These are phyloP conservation scores for Fistulinella cinereoalba DNA, from an alignment of 1,284 basidiomycete genomes.

Conservation along the genomic window DNA sequence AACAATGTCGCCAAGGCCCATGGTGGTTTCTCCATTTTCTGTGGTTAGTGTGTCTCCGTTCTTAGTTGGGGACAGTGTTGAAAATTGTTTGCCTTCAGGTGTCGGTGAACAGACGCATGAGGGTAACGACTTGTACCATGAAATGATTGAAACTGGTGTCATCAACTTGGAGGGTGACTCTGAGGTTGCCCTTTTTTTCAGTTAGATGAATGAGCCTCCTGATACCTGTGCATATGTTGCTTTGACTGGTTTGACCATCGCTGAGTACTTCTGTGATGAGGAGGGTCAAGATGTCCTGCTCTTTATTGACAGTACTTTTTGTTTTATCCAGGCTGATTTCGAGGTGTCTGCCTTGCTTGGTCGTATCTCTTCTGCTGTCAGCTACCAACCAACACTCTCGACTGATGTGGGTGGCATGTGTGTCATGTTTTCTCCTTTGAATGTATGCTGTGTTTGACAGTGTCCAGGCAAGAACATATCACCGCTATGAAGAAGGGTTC, in stretches of 20 bases:
- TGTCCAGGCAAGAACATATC: conserved; percentile 88
- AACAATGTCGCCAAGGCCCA: conserved; percentile 99
- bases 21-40: conserved; percentile 99
- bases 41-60: conserved; percentile 62
- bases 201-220: conserved; percentile 99
- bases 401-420: conserved; percentile 99
- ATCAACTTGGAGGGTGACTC: conserved; percentile 99
- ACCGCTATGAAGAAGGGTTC: conserved; percentile 99
- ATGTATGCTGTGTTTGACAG: conserved; percentile 13
- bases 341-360: conserved; percentile 99
- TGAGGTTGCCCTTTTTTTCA: conserved; percentile 99
- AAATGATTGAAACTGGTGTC: conserved; percentile 99
- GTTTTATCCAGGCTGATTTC: conserved; percentile 99
- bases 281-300: conserved; percentile 99
- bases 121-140: conserved; percentile 99
- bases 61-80: background rate
- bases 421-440: conserved; percentile 33
- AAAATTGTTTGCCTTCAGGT: conserved; percentile 50
- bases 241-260: conserved; percentile 97
- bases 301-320: conserved; percentile 99
- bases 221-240: conserved; percentile 99
- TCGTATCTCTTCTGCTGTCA: conserved; percentile 99
- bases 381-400: conserved; percentile 99
- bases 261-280: conserved; percentile 99
- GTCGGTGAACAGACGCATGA: conserved; percentile 99